phyloP scores from a whole-genome alignment of 2,329 filamentous ascomycete species.

The Calonectria pauciramosa region DNA sequence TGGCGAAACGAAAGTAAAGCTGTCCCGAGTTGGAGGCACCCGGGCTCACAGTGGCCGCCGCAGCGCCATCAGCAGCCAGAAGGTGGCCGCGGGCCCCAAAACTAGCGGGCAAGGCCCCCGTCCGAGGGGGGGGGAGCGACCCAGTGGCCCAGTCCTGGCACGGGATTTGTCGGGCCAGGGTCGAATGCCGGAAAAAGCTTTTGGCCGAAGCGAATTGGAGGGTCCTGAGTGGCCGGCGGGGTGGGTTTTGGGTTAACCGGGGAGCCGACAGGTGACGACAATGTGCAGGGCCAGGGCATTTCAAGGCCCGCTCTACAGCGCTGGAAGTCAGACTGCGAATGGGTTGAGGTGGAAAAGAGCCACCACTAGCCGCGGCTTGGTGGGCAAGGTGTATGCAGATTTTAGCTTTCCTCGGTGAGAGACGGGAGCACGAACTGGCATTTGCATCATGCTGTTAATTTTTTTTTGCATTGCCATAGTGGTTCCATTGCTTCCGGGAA shows the following conservation, averaged over 20 bases:
- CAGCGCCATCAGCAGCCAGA: not conserved
- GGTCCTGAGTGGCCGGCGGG: slow-evolving; percentile 9
- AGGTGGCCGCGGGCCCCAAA: slow-evolving; percentile 9
- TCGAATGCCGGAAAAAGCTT: slow-evolving; percentile 38
- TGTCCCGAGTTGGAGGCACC: slow-evolving; percentile 30
- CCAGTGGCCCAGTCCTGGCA: slow-evolving; percentile 32
- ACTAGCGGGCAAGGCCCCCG: slow-evolving; percentile 8
- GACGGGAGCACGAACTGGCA: slow-evolving; percentile 8
- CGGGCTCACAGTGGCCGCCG: slow-evolving; percentile 15
- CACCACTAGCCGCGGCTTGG: slow-evolving; percentile 24
- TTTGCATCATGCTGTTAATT: not conserved
- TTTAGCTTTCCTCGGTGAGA: slow-evolving; percentile 23
- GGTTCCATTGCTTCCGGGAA: not conserved
- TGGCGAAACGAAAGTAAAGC: slow-evolving; percentile 26
- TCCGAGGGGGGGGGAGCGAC: not conserved
- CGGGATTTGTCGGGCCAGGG: slow-evolving; percentile 46
- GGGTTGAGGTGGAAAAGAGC: slow-evolving; percentile 2
- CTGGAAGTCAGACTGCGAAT: slow-evolving; percentile 22
- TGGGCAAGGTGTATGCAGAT: slow-evolving; percentile 18
- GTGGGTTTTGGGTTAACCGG: slow-evolving; percentile 16
- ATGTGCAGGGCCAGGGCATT: slow-evolving; percentile 25
- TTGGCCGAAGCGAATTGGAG: slow-evolving; percentile 34
- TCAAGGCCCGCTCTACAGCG: not conserved
- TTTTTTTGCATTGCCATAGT: not conserved
- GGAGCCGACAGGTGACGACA: slow-evolving; percentile 34